phyloP scores from a whole-genome alignment of 2,329 filamentous ascomycete genomes.

The Helotiales sp. region DNA sequence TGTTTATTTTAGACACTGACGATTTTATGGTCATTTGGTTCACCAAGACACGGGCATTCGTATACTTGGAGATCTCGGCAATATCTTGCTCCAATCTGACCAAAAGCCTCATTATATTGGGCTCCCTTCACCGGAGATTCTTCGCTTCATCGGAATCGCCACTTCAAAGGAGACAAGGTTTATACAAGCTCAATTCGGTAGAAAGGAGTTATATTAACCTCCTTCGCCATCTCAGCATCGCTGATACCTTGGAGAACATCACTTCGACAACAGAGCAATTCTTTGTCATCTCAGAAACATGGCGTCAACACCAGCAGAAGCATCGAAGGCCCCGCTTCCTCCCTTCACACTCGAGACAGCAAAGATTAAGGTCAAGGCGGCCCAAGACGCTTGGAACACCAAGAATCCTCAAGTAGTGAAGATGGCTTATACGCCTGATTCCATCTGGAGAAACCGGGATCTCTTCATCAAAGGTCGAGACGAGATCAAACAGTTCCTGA shows the following conservation, averaged over 20 bases:
- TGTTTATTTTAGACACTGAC: no score
- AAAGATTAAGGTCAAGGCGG: constrained; percentile 75
- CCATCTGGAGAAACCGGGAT: constrained; percentile 78
- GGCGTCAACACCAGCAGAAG: constrained; percentile 9
- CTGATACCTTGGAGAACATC: background rate
- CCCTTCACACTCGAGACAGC: constrained; percentile 77
- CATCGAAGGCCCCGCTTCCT: constrained; percentile 51
- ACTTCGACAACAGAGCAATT: background rate
- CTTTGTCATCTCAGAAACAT: constrained; percentile 5
- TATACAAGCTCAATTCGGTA: background rate
- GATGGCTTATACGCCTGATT: constrained; percentile 72
- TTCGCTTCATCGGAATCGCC: background rate
- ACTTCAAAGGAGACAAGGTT: background rate
- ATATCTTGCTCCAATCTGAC: no score
- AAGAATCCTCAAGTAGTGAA: constrained; percentile 67
- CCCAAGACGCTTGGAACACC: constrained; percentile 80
- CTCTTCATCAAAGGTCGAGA: constrained; percentile 68
- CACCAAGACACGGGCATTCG: no score
- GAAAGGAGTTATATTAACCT: background rate
- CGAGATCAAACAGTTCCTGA: constrained; percentile 67
- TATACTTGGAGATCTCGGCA: no score
- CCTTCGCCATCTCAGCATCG: background rate
- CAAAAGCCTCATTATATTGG: no score
- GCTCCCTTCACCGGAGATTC: background rate
- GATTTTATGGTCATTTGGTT: no score